These are phyloP conservation scores for Debaryomycetaceae sp. DNA, from an alignment of 1,139 yeast genomes.

Conservation along the genomic window DNA sequence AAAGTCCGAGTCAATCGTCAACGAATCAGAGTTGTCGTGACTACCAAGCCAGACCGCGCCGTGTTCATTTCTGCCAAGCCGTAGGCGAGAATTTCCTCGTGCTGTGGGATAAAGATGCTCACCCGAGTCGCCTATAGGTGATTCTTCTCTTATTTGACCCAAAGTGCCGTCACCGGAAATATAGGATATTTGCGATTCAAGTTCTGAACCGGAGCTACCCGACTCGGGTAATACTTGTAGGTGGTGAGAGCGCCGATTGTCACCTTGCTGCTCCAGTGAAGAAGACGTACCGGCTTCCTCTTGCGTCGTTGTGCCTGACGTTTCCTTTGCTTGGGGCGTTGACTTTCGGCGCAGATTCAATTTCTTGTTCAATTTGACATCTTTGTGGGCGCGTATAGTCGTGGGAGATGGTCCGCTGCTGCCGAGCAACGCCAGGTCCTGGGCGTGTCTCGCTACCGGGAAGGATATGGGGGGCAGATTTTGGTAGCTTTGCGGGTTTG, in stretches of 20 bases:
- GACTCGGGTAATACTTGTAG: too few relatives aligned
- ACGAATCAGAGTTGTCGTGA: conserved; percentile 8
- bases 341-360: too few relatives aligned
- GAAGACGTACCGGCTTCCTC: too few relatives aligned
- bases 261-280: too few relatives aligned
- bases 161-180: conserved; percentile 7
- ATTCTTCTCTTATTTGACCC: conserved; percentile 13
- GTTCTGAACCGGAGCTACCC: too few relatives aligned
- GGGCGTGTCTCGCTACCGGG: conserved; percentile 14
- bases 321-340: too few relatives aligned
- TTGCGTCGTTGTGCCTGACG: too few relatives aligned
- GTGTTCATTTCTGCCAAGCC: conserved; percentile 1
- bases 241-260: too few relatives aligned
- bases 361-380: too few relatives aligned
- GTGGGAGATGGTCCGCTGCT: too few relatives aligned
- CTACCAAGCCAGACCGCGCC: not conserved
- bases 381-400: too few relatives aligned
- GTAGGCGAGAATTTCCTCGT: conserved; percentile 5
- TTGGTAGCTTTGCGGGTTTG: not conserved
- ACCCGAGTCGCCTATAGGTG: conserved; percentile 4
- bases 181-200: conserved; percentile 13
- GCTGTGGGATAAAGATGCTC: conserved; percentile 9
- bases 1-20: conserved; percentile 25
- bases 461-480: conserved; percentile 27
- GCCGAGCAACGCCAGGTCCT: conserved; percentile 4